A percentile compares a stretch with the other conserved stretches of the same genome.
phyloP scores from a whole-genome alignment of 2,329 filamentous ascomycete species.

The Pleomassaria siparia region DNA sequence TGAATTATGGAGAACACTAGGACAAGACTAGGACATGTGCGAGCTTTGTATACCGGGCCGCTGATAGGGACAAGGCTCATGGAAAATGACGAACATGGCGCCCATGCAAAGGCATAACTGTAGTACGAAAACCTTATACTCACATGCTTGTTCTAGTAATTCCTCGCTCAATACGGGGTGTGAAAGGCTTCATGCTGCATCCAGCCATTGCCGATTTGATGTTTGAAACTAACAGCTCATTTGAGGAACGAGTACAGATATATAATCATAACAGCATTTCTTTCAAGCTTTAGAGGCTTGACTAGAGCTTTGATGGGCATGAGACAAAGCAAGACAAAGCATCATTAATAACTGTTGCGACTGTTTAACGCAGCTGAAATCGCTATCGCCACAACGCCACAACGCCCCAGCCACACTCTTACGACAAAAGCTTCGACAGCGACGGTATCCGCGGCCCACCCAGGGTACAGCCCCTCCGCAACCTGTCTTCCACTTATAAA shows the following conservation, averaged over 20 bases:
- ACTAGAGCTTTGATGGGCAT: no score
- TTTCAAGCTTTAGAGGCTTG: no score
- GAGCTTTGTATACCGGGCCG: neutral
- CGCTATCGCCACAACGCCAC: slow-evolving; percentile 3
- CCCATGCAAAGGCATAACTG: neutral
- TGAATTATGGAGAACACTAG: neutral
- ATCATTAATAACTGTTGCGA: no score
- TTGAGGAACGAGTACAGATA: no score
- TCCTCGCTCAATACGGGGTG: neutral
- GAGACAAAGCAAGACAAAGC: no score
- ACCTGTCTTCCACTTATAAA: slow-evolving; percentile 1
- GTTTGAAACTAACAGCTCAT: no score
- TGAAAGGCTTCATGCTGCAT: neutral
- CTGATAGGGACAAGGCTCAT: neutral
- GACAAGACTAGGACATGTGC: neutral
- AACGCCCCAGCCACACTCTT: neutral
- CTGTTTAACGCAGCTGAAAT: neutral
- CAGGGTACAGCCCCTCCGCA: slow-evolving; percentile 7
- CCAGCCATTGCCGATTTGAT: no score
- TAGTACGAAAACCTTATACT: neutral
- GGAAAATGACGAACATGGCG: neutral
- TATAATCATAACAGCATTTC: no score
- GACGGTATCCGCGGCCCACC: no score
- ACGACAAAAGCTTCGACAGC: neutral
- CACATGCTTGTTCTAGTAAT: neutral